These are phyloP conservation scores for Euphorbia schlechtendalii DNA, from an alignment of 441 rosid genomes.

Conservation along the genomic window DNA sequence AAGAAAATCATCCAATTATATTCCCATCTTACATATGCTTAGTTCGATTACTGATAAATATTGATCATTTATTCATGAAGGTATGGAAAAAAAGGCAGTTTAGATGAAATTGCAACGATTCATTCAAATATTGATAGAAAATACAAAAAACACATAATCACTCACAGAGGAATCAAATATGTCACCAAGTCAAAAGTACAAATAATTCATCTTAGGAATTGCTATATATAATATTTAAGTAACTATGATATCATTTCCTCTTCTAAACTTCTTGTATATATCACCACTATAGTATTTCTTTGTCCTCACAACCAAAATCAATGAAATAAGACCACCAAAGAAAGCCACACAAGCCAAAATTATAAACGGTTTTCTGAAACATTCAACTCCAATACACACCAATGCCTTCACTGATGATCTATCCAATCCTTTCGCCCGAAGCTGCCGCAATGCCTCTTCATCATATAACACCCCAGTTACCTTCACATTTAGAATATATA, in stretches of 20 bases:
- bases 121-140: no score
- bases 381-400: conserved; percentile 54
- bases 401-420: conserved; percentile 57
- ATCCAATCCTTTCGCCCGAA: conserved; percentile 37
- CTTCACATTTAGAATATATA: no score
- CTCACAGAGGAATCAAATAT: no score
- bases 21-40: no score
- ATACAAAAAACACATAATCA: no score
- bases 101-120: no score
- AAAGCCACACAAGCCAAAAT: conserved; percentile 44
- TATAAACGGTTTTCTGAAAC: conserved; percentile 53
- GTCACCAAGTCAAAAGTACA: no score
- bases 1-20: no score
- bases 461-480: conserved; percentile 68
- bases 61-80: no score
- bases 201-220: not conserved
- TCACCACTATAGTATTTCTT: conserved; percentile 62
- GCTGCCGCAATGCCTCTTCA: conserved; percentile 50
- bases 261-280: conserved; percentile 71
- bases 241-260: conserved; percentile 5
- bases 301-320: conserved; percentile 59
- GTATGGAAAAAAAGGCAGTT: no score
- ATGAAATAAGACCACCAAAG: conserved; percentile 56
- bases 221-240: no score
- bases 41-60: no score